Percentiles rank a stretch among this genome's conserved stretches.
phyloP scores from a whole-genome alignment of 1,284 basidiomycete genomes.

The Sanghuangporus sanghuang region DNA sequence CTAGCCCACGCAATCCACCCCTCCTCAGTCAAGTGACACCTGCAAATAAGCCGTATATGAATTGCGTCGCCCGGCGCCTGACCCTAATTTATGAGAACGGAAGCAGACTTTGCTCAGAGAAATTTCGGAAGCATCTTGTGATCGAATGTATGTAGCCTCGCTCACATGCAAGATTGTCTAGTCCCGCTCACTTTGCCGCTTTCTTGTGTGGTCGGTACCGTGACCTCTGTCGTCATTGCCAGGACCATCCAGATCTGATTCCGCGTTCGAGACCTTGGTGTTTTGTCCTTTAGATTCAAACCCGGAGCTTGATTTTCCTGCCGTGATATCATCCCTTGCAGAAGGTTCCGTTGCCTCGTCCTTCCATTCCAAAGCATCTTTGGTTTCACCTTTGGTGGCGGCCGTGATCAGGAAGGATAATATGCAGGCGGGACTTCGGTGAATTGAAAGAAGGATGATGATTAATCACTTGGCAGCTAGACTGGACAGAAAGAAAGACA shows the following conservation, averaged over 20 bases:
- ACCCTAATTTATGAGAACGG: neutral
- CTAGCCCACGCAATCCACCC: neutral
- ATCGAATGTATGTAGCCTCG: neutral
- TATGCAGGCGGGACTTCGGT: constrained; percentile 60
- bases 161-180: neutral
- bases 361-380: constrained; percentile 59
- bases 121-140: neutral
- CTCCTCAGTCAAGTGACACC: neutral
- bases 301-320: constrained; percentile 11
- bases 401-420: constrained; percentile 54
- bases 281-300: constrained; percentile 14
- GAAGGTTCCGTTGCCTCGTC: constrained; percentile 36
- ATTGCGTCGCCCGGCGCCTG: neutral
- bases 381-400: constrained; percentile 49
- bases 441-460: neutral
- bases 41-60: neutral
- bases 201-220: neutral
- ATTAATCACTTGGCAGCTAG: neutral
- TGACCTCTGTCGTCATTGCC: neutral
- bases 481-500: constrained; percentile 8
- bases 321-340: constrained; percentile 7
- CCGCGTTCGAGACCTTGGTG: neutral
- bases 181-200: neutral
- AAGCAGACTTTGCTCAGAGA: neutral
- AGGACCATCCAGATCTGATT: constrained; percentile 7